Conservation (phyloP, 805 yeast species). For the Candida incommunis region DNA sequence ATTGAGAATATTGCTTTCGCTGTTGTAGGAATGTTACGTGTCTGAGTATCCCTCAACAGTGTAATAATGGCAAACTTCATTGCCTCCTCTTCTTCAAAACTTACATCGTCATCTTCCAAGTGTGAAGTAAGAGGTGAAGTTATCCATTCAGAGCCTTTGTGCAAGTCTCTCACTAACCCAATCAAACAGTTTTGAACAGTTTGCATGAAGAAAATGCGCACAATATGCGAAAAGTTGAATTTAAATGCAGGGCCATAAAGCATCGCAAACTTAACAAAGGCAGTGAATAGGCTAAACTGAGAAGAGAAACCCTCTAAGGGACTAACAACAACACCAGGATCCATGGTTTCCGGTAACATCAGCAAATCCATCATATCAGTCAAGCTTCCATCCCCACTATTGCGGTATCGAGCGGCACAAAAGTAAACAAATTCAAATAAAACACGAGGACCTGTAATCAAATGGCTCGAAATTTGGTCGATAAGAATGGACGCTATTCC, state of each 20-base stretch:
- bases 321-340: background rate
- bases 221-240: background rate
- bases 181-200: background rate
- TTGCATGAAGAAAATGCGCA: background rate
- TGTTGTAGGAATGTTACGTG: constrained; percentile 12
- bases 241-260: background rate
- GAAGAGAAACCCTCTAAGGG: background rate
- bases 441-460: background rate
- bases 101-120: constrained; percentile 17
- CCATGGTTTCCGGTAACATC: background rate
- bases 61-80: constrained; percentile 5
- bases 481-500: background rate
- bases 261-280: background rate
- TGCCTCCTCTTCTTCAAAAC: constrained; percentile 5
- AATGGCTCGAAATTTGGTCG: background rate
- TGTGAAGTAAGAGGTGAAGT: constrained; percentile 8
- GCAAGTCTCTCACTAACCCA: background rate
- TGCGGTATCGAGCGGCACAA: background rate
- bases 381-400: background rate
- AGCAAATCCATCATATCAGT: background rate
- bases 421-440: background rate
- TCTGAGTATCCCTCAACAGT: constrained; percentile 5
- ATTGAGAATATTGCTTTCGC: constrained; percentile 31
- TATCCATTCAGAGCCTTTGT: background rate
- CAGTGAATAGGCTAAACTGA: background rate